Evolutionary conservation across 176 grass and related monocot genomes (phyloP), one percentile per base, ranked within the genome.

Genomic region (Cenchrus fungigraminus): DNA sequence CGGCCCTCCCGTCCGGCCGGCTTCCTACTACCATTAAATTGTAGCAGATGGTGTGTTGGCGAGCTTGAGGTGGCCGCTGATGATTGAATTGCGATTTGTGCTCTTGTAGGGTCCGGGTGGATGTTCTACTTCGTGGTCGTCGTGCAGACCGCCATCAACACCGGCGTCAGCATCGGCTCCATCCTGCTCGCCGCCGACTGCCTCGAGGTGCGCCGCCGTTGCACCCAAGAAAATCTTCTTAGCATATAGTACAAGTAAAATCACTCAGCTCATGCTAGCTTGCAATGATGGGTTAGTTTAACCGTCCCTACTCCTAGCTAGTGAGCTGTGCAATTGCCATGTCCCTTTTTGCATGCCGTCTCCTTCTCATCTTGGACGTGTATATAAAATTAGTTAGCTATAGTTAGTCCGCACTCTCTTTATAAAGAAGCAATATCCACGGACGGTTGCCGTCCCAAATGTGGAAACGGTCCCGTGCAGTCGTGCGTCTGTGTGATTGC

Each of bases 61-160:
- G 46, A 66, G 52, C 12, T 37, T 68, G 72, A 13, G 51, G 5
- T 57, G 45, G 7, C 1, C 25, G 17, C 55, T 0, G 58, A 16
- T 54, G 62, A 81, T 57, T 68, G 4, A 80, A 65, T 11, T 53
- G 47, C 37, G 31, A 31, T 77, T 71, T 32, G 9, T 42, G 68
- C 80, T 81, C 80, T 81, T 83, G 45, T 76, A 98, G 97, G 97
- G 5, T 94, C 88, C 44, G 97, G 97, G 45, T 89, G 87, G 90
- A 92, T 96, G 87, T 94, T 94, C 79, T 98, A 98, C 86, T 90
- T 98, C 52, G 97, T 98, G 40, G 90, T 98, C 17, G 84, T 31
- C 37, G 78, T 94, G 51, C 97, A 98, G 77, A 90, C 91, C 13
- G 40, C 89, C 46, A 96, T 98, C 80, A 98, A 98, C 82, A 89